These are phyloP conservation scores for Talaromyces sp. DNA, from an alignment of 2,329 filamentous ascomycete genomes.

Conservation along the genomic window DNA sequence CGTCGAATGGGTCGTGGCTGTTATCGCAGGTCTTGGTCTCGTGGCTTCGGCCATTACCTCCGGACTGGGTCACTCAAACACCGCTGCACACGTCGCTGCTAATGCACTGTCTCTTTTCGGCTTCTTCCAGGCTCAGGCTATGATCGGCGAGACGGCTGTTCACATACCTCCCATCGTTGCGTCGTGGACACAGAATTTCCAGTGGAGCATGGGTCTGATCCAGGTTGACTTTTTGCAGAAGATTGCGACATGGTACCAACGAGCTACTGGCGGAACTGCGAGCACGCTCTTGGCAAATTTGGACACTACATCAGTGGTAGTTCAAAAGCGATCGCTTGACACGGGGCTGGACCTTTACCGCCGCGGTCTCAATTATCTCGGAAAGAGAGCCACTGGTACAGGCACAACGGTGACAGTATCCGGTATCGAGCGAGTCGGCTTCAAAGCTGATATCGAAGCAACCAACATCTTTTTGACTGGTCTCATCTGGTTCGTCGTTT, in stretches of 20 bases:
- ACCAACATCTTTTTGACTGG: conserved; percentile 94
- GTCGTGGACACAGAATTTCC: conserved; percentile 95
- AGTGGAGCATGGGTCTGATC: conserved; percentile 97
- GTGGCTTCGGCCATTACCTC: conserved; percentile 83
- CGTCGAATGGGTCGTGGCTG: conserved; percentile 83
- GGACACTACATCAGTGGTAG: conserved; percentile 71
- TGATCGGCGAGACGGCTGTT: conserved; percentile 79
- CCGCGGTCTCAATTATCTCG: conserved; percentile 39
- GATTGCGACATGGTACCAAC: conserved; percentile 93
- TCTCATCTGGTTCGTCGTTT: conserved; percentile 79
- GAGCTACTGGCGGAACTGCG: conserved; percentile 80
- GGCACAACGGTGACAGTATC: conserved; percentile 53
- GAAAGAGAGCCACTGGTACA: conserved; percentile 51
- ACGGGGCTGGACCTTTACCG: conserved; percentile 24
- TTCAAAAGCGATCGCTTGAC: conserved; percentile 62
- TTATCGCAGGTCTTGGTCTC: conserved; percentile 79
- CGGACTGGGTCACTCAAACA: conserved; percentile 86
- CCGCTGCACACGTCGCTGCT: conserved; percentile 87
- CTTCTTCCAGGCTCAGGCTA: conserved; percentile 91
- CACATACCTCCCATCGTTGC: conserved; percentile 79
- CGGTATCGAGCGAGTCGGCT: conserved; percentile 85
- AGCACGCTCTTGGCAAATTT: conserved; percentile 72
- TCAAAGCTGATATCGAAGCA: conserved; percentile 74
- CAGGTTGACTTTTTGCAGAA: conserved; percentile 77
- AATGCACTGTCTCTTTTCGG: conserved; percentile 91